Evolutionary conservation across 202 grass and related monocot genomes (phyloP).

Genomic region (Carex arenaria): DNA sequence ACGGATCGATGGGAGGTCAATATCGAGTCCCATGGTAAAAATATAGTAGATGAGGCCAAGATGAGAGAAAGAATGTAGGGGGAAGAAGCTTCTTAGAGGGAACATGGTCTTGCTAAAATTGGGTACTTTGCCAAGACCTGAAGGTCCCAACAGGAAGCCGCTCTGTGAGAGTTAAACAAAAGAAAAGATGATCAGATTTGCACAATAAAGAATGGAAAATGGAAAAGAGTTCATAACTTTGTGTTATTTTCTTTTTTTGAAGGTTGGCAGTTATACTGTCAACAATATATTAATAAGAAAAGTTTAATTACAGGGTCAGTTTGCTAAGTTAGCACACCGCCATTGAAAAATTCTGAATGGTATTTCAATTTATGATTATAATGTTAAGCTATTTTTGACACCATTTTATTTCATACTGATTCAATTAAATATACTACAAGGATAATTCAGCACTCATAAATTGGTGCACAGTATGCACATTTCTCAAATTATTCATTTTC

Average conservation of each 20-base stretch:
- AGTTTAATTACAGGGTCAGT: too few species aligned
- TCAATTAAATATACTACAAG: neutral
- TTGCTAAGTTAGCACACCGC: too few species aligned
- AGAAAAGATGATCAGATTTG: neutral
- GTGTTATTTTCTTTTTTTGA: too few species aligned
- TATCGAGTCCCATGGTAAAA: constrained; percentile 62
- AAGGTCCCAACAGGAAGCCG: constrained; percentile 56
- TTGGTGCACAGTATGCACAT: neutral
- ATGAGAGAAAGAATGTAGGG: constrained; percentile 55
- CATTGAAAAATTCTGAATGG: neutral
- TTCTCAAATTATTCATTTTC: neutral
- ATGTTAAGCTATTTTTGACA: neutral
- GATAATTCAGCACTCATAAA: neutral
- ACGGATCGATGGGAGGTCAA: constrained; percentile 34
- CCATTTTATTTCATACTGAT: neutral
- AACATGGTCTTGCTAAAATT: constrained; percentile 37
- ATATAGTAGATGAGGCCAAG: constrained; percentile 70
- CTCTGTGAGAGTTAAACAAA: constrained; percentile 11
- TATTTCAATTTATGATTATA: neutral
- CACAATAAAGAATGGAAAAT: neutral
- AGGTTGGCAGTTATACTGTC: too few species aligned
- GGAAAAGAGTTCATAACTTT: neutral
- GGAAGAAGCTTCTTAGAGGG: constrained; percentile 43
- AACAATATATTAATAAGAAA: too few species aligned
- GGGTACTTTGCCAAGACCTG: constrained; percentile 35